Conservation (phyloP, 805 yeast genomes). For the Hanseniaspora clermontiae region DNA sequence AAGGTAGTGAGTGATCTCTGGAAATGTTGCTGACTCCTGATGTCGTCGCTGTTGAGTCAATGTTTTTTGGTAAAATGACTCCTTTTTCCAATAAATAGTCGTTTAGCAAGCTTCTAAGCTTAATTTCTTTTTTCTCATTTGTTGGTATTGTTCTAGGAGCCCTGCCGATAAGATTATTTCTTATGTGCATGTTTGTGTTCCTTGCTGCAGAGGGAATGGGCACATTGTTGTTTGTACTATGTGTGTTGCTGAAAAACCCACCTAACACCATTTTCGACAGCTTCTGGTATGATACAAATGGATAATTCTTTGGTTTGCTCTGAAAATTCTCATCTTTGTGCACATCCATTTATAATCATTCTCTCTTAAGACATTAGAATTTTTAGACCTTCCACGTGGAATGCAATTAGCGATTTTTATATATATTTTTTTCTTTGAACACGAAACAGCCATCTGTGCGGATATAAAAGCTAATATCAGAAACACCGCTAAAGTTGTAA, state of each 20-base stretch:
- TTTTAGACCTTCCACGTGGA: neutral
- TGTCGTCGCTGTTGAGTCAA: neutral
- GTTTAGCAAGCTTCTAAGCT: neutral
- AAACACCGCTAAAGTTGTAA: no score
- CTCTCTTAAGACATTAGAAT: neutral
- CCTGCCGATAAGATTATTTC: neutral
- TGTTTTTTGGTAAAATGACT: neutral
- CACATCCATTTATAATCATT: neutral
- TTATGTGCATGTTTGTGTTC: neutral
- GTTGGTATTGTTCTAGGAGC: neutral
- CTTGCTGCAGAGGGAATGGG: neutral
- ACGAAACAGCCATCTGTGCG: neutral
- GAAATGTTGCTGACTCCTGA: neutral
- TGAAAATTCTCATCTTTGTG: neutral
- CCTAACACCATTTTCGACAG: neutral
- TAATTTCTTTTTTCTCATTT: neutral
- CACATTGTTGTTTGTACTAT: neutral
- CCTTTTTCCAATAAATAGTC: conserved; percentile 9
- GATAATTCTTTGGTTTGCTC: neutral
- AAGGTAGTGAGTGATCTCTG: neutral
- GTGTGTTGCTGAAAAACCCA: neutral
- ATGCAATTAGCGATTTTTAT: neutral
- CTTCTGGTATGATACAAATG: no score
- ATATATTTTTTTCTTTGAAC: no score
- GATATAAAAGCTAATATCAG: no score